Conservation (phyloP, 352 stramenopile genomes). For the Phytophthora meadii region DNA sequence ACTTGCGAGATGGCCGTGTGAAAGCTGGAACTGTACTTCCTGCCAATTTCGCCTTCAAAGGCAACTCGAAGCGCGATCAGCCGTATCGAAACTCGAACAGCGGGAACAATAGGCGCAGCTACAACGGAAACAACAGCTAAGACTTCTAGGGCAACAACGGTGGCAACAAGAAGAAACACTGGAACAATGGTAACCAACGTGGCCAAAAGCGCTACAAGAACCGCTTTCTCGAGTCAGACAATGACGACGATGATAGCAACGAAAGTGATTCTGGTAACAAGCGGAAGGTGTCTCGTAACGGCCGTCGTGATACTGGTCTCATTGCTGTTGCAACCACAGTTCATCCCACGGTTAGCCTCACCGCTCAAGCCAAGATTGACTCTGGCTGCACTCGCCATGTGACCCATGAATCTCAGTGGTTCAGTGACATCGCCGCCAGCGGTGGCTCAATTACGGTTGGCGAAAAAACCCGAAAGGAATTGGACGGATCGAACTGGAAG, state of each 20-base stretch:
- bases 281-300: conserved; percentile 6
- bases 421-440: conserved; percentile 1
- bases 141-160: too few relatives aligned
- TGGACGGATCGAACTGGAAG: neutral
- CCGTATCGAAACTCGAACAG: too few relatives aligned
- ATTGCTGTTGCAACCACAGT: conserved; percentile 8
- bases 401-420: conserved; percentile 22
- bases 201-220: too few relatives aligned
- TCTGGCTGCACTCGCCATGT: conserved; percentile 23
- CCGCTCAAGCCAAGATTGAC: conserved; percentile 5
- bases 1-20: neutral
- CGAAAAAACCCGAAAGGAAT: conserved; percentile 17
- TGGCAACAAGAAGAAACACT: neutral
- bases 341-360: neutral
- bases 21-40: conserved; percentile 1
- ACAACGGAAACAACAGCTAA: too few relatives aligned
- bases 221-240: too few relatives aligned
- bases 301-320: neutral
- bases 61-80: too few relatives aligned
- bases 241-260: neutral
- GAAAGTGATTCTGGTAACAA: neutral
- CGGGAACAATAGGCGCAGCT: too few relatives aligned
- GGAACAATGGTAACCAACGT: too few relatives aligned
- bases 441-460: conserved; percentile 23
- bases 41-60: conserved; percentile 1